A percentile compares a stretch with the other conserved stretches of the same genome.
phyloP scores from a whole-genome alignment of 2,329 filamentous ascomycete genomes.

The Volutella citrinella region DNA sequence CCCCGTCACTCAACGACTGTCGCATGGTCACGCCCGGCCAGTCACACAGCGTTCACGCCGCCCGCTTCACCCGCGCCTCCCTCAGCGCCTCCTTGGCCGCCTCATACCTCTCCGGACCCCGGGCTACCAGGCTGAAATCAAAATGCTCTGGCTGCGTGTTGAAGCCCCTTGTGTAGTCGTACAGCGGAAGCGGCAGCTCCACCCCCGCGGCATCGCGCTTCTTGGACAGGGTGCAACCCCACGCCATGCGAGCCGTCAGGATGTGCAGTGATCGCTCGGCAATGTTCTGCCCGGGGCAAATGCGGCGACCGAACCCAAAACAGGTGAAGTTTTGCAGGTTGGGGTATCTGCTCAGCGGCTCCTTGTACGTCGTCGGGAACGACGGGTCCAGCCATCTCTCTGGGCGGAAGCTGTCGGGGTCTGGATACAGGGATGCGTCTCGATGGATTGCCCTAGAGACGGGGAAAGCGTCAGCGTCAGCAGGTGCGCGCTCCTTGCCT shows the following conservation, averaged over 20 bases:
- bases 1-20: no score
- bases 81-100: no score
- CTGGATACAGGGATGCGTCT: constrained; percentile 37
- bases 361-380: constrained; percentile 36
- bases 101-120: no score
- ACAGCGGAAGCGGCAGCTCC: no score
- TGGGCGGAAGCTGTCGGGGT: constrained; percentile 38
- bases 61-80: no score
- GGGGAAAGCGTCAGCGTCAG: neutral
- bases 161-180: no score
- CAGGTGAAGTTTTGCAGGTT: constrained; percentile 39
- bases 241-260: no score
- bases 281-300: constrained; percentile 41
- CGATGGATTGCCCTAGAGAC: constrained; percentile 43
- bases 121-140: no score
- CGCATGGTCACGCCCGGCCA: no score
- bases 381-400: constrained; percentile 34
- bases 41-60: no score
- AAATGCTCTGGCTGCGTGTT: no score
- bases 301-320: constrained; percentile 54
- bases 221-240: neutral
- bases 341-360: constrained; percentile 35
- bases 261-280: constrained; percentile 39
- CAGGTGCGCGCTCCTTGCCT: neutral
- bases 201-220: no score